Evolutionary conservation across 768 basidiomycete genomes (phyloP).

Genomic region (Hortiboletus campestris): DNA sequence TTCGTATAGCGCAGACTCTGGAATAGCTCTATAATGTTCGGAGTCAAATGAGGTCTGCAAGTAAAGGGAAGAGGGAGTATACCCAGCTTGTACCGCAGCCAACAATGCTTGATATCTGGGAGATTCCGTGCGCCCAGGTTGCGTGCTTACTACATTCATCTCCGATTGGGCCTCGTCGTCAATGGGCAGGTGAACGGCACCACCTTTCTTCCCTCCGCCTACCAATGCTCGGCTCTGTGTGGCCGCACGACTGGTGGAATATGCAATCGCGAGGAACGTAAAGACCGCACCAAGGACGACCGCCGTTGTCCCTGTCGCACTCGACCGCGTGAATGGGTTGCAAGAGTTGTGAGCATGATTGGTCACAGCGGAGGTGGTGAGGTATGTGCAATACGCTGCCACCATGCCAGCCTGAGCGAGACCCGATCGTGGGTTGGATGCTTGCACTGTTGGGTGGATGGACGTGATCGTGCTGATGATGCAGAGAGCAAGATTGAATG

Average conservation of each 20-base stretch:
- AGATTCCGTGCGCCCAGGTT: slow-evolving; percentile 80
- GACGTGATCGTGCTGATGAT: slow-evolving; percentile 78
- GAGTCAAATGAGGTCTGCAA: not conserved
- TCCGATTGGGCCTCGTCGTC: slow-evolving; percentile 62
- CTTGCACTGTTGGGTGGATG: slow-evolving; percentile 84
- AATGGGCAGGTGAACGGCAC: slow-evolving; percentile 60
- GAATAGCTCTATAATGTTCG: slow-evolving; percentile 64
- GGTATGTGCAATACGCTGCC: slow-evolving; percentile 95
- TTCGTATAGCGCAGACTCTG: slow-evolving; percentile 83
- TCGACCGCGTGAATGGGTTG: slow-evolving; percentile 79
- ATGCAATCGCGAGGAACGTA: slow-evolving; percentile 97
- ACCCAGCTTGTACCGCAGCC: slow-evolving; percentile 97
- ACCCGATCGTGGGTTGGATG: slow-evolving; percentile 90
- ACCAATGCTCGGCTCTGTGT: slow-evolving; percentile 91
- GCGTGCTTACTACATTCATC: slow-evolving; percentile 73
- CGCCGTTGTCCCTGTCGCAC: slow-evolving; percentile 77
- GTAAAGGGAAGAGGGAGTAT: slow-evolving; percentile 21
- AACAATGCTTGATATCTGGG: slow-evolving; percentile 92
- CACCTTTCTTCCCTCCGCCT: slow-evolving; percentile 64
- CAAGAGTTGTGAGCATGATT: slow-evolving; percentile 86
- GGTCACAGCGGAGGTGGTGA: slow-evolving; percentile 88
- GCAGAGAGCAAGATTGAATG: slow-evolving; percentile 83
- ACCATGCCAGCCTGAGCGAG: slow-evolving; percentile 96
- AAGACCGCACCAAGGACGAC: slow-evolving; percentile 90
- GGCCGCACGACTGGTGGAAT: slow-evolving; percentile 93